phyloP scores from a whole-genome alignment of 352 stramenopile species.

The Thalassiosira gravida region DNA sequence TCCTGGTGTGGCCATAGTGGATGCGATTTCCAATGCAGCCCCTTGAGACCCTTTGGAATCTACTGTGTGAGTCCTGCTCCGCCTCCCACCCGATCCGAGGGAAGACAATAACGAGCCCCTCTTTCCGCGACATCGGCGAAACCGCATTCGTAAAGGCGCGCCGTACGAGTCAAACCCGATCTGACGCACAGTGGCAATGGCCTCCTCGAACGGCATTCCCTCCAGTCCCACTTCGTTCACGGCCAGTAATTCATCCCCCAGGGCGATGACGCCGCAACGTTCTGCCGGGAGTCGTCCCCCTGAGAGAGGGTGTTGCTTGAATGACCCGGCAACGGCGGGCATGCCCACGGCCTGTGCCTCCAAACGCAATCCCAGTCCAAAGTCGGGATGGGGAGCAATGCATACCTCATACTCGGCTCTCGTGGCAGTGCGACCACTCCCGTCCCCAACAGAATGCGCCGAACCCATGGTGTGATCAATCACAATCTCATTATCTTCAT shows the following conservation, averaged over 20 bases:
- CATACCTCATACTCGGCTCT: conserved; percentile 69
- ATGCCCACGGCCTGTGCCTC: conserved; percentile 75
- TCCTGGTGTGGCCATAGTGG: neutral
- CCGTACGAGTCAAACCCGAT: conserved; percentile 70
- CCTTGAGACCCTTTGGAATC: neutral
- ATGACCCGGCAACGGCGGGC: conserved; percentile 79
- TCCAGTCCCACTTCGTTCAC: conserved; percentile 81
- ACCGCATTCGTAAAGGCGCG: conserved; percentile 65
- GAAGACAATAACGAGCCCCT: conserved; percentile 4
- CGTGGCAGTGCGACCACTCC: neutral
- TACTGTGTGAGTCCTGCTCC: conserved; percentile 7
- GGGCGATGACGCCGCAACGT: conserved; percentile 69
- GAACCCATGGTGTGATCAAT: conserved; percentile 8
- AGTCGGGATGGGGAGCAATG: conserved; percentile 81
- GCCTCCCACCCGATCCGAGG: conserved; percentile 13
- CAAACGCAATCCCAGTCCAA: conserved; percentile 81
- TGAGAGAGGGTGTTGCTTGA: conserved; percentile 84
- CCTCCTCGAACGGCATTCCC: conserved; percentile 78
- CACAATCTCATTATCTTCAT: conserved; percentile 23
- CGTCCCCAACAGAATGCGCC: conserved; percentile 17
- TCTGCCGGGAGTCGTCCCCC: conserved; percentile 80
- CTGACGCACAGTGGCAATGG: conserved; percentile 79
- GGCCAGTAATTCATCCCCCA: conserved; percentile 81
- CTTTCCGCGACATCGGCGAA: conserved; percentile 53
- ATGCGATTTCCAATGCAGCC: no score